These are phyloP conservation scores for Calonectria hawksworthii DNA, from an alignment of 2,329 filamentous ascomycete species.

Conservation along the genomic window DNA sequence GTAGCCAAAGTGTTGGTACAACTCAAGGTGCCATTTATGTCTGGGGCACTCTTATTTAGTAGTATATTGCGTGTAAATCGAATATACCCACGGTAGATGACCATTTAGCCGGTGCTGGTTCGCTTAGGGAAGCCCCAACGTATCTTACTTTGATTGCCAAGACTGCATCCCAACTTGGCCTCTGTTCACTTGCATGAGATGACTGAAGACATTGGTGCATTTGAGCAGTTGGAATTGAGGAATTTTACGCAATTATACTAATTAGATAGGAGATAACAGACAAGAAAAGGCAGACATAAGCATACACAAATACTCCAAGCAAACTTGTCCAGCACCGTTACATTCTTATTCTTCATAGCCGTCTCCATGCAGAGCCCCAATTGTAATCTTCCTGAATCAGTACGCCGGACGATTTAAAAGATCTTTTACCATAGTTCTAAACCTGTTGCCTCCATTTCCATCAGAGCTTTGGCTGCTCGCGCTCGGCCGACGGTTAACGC, in stretches of 20 bases:
- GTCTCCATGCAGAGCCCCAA: not conserved
- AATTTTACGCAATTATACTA: not conserved
- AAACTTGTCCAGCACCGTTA: not conserved
- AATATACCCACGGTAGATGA: not conserved
- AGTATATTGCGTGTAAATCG: not conserved
- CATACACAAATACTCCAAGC: not conserved
- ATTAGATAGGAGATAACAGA: not conserved
- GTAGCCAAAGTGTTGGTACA: not conserved
- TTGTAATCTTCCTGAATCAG: not conserved
- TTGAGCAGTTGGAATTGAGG: not conserved
- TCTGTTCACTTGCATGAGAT: not conserved
- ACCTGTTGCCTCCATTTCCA: constrained; percentile 5
- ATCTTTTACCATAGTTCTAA: constrained; percentile 16
- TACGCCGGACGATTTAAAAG: constrained; percentile 12
- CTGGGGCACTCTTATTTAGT: not conserved
- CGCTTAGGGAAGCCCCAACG: not conserved
- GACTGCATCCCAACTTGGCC: not conserved
- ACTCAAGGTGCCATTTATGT: not conserved
- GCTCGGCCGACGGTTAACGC: constrained; percentile 23
- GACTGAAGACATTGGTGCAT: not conserved
- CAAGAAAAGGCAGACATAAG: not conserved
- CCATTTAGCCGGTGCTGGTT: not conserved
- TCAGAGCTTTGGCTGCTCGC: constrained; percentile 18
- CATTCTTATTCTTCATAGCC: not conserved
- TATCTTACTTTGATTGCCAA: not conserved